Evolutionary conservation across 1,284 basidiomycete species (phyloP), one percentile per base, ranked within the genome.

Genomic region (Cystobasidiaceae sp.): DNA sequence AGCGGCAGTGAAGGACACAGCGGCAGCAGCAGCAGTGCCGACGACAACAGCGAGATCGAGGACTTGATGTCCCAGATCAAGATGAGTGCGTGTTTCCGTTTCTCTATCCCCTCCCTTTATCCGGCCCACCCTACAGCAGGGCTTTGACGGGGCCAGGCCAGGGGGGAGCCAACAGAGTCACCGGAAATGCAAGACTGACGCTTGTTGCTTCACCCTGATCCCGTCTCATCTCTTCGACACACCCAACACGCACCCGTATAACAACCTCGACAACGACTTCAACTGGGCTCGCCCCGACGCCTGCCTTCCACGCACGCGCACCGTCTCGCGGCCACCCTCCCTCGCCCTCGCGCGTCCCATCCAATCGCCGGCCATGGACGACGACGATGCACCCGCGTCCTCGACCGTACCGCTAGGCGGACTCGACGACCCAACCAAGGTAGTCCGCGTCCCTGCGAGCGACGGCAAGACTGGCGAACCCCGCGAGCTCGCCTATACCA

Each of bases 391-490:
- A n/a, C 9, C 45, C 9, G 11, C 23, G 15, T 48, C 11, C 9
- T 48, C 27, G 49, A 51, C 32, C 8, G 21, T 19, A 9, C n/a
- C 2, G 11, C 11, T 19, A 57, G 62, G 51, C 44, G 54, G 62
- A 67, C 66, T 68, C 43, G 93, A 97, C 80, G 94, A 98, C 81
- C 93, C 94, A 27, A 85, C 88, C 80, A 91, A 92, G 80, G 83
- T 97, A 74, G 87, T 96, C 80, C 92, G 90, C 77, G 94, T 98
- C 73, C 82, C 89, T 74, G 94, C 94, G 69, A 90, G 88, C 69
- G 90, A 96, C 75, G 94, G 96, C 79, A 96, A 93, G 84, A 82
- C 88, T 3, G 93, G 90, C 73, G 88, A 90, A 65, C 87, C 89
- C 71, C 84, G 84, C 75, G 89, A 93, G 74, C 86, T 99, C 74